Evolutionary conservation across 2,329 filamentous ascomycete genomes (phyloP).

Genomic region (Alternaria sp.): DNA sequence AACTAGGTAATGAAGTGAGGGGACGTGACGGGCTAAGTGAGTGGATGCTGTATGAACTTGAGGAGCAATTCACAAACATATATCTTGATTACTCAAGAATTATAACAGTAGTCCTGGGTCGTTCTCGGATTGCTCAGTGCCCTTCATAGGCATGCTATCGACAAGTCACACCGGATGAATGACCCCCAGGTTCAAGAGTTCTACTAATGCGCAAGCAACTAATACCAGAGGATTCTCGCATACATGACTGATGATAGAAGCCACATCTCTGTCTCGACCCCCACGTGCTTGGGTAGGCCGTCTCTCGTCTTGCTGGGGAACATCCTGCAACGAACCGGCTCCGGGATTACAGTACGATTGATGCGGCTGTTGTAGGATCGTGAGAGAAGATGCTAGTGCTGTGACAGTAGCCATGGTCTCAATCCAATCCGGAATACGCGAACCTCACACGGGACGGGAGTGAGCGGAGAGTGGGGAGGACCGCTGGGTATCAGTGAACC

Average conservation of each 20-base stretch:
- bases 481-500: not conserved
- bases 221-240: no score
- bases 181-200: rapidly evolving
- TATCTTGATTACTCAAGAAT: no score
- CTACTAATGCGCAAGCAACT: not conserved
- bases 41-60: not conserved
- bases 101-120: no score
- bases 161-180: rapidly evolving
- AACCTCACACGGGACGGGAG: not conserved
- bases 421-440: not conserved
- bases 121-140: no score
- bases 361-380: rapidly evolving
- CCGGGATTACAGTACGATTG: no score
- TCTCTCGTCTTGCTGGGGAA: no score
- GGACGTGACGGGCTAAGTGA: rapidly evolving
- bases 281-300: no score
- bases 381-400: not conserved
- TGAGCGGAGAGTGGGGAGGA: not conserved
- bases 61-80: no score
- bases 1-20: not conserved
- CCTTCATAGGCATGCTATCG: rapidly evolving
- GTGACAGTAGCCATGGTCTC: not conserved
- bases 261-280: no score
- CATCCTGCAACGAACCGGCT: no score
- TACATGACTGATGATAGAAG: no score